Base-by-base conservation (phyloP, 2,329 filamentous ascomycete genomes). In the Beauveria bassiana region DNA sequence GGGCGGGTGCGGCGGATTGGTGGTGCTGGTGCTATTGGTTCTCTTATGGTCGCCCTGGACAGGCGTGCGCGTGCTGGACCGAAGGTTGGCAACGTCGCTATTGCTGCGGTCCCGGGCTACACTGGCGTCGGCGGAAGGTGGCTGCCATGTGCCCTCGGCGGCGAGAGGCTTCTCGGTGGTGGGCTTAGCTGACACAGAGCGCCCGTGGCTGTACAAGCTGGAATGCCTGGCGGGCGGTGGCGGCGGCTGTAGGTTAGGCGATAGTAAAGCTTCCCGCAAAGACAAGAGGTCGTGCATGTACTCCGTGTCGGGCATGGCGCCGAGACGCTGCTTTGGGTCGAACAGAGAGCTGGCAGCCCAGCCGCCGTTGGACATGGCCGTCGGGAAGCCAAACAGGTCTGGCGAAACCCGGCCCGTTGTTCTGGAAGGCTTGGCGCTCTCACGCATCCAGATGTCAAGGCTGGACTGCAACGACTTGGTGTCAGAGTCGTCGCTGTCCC, bases 361-460 rank as follows among this genome's bases (percentile, higher is more conserved):
- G 10, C 75, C 73, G 18, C 69, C 69, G 40, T 66, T 70, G n/a
- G 66, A 62, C 0, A 73, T 68, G 7, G 68, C 71, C 0, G 70
- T 71, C 0, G 82, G 81, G 62, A 85, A 83, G 20, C 77, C 74
- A 62, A 85, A 85, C 1, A 85, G 72, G 61, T 85, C 82, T 0
- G 82, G 82, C 4, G 81, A 83, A 0, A 66, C 65, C 28, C 71
- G 69, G 8, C 68, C 68, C 1, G 66, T 68, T 0, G 70, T 69
- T 1, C 59, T 62, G 4, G 64, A 63, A 0, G 79, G 76, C 52
- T 79, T 79, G 38, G 77, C 70, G 59, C 80, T 81, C 68, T 83
- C 81, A 7, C 77, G 78, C 71, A 86, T 77, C 83, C 83, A 86
- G 26, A 83, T 81, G 59, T 86, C 83, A 5, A 81, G 75, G 63